Evolutionary conservation across 371 early-diverging fungal species (phyloP).

Genomic region (Haplosporangium sp.): DNA sequence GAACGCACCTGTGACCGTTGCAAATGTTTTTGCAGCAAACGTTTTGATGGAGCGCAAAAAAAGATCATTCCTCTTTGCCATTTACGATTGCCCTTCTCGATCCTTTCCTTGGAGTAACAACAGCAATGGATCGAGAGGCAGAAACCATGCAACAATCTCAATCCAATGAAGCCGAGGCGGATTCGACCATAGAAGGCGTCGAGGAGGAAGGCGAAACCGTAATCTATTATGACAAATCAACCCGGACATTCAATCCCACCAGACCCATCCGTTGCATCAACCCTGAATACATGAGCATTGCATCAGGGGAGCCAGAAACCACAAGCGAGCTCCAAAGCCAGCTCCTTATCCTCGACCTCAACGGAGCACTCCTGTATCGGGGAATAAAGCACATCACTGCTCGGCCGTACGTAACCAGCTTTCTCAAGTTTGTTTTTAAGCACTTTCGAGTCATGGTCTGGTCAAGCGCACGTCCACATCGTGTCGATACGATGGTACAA

Average conservation of each 20-base stretch:
- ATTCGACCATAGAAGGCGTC: too few relatives aligned
- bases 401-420: constrained; percentile 67
- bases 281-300: constrained; percentile 13
- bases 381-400: constrained; percentile 47
- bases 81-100: too few relatives aligned
- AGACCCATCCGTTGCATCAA: constrained; percentile 33
- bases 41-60: too few relatives aligned
- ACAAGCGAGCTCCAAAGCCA: background rate
- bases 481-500: constrained; percentile 54
- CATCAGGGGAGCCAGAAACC: constrained; percentile 9
- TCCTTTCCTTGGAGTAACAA: too few relatives aligned
- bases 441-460: constrained; percentile 81
- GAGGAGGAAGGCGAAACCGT: background rate
- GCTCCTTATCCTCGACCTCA: constrained; percentile 78
- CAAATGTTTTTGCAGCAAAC: too few relatives aligned
- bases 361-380: constrained; percentile 75
- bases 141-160: background rate
- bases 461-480: constrained; percentile 75
- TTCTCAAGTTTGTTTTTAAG: constrained; percentile 67
- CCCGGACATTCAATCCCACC: constrained; percentile 19
- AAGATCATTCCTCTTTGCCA: too few relatives aligned
- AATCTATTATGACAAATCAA: constrained; percentile 12
- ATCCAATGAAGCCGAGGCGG: background rate
- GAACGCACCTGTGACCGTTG: background rate
- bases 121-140: background rate